Evolutionary conservation across 805 yeast genomes (phyloP).

Genomic region (Cyberlindnera mrakii): DNA sequence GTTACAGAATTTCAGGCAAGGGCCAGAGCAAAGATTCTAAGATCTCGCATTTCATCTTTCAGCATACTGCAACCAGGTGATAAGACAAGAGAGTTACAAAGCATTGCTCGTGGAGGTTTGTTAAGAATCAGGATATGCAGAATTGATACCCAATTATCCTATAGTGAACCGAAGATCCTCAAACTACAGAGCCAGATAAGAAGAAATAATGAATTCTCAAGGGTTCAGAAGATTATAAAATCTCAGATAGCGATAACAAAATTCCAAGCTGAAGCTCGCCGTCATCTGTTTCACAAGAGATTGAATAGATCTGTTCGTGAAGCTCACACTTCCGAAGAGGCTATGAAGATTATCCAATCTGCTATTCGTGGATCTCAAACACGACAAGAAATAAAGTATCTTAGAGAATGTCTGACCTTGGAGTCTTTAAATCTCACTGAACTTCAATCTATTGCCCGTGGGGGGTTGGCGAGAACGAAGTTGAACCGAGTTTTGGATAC

Average conservation of each 20-base stretch:
- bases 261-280: slow-evolving; percentile 35
- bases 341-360: slow-evolving; percentile 35
- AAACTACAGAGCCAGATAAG: slow-evolving; percentile 16
- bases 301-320: slow-evolving; percentile 15
- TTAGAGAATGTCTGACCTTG: not conserved
- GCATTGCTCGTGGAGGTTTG: slow-evolving; percentile 35
- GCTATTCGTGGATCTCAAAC: slow-evolving; percentile 23
- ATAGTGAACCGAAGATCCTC: slow-evolving; percentile 13
- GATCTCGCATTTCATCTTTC: slow-evolving; percentile 7
- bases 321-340: slow-evolving; percentile 21
- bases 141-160: slow-evolving; percentile 10
- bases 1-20: slow-evolving; percentile 30
- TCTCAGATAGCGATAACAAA: slow-evolving; percentile 16
- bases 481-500: slow-evolving; percentile 20
- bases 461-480: slow-evolving; percentile 26
- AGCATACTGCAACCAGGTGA: slow-evolving; percentile 8
- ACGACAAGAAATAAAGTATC: slow-evolving; percentile 7
- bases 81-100: slow-evolving; percentile 30
- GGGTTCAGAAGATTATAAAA: slow-evolving; percentile 1
- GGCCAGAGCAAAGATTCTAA: slow-evolving; percentile 27
- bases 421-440: slow-evolving; percentile 22
- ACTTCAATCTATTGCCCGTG: slow-evolving; percentile 56
- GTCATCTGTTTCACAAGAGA: slow-evolving; percentile 21
- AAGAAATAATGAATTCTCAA: slow-evolving; percentile 2
- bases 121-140: slow-evolving; percentile 23